Evolutionary conservation across 208 protist species (phyloP), one percentile per base, ranked within the genome.

Genomic region (Naegleria fowleri): DNA sequence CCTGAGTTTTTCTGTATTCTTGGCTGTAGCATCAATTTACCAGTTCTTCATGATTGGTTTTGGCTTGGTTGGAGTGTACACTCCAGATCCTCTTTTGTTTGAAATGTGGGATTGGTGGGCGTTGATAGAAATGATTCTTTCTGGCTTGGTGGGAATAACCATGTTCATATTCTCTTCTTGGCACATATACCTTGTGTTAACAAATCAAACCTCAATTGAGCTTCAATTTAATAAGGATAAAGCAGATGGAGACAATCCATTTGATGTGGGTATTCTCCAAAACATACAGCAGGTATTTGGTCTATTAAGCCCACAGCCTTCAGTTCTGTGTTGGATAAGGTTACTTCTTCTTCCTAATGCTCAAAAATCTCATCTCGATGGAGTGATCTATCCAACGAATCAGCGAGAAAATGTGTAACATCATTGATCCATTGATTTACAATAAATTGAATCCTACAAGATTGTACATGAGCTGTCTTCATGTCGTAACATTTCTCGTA

Each of bases 1-100:
- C 97, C 0, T 29, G 96, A 7, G 96, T 97, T 90, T 86, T 97
- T 15, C 40, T 95, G 0, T 96, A 97, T 90, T 88, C 55, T 83
- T 90, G 90, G 67, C 9, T 67, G 0, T 59, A n/a, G n/a, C 90
- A 5, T 5, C 67, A 7, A 9, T 79, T 29, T 83, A 85, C 38
- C 92, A 90, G 29, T 90, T 48, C 5, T 38, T 87, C 3, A 67
- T 75, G n/a, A 38, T 85, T n/a, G 3, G 13, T 15, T 9, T 36
- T 83, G 89, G 11, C 11, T 5, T 41, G 9, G 33, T 13, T 38
- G 19, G 15, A 67, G 19, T 59, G 9, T 16, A 58, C 9, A 2
- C 43, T 19, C 11, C 15, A 43, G 25, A 76, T 90, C 16, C 29
- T 38, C 0, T 48, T 5, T 22, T 79, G 13, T 76, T 33, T 41